Conservation (phyloP, 202 grass and related monocot genomes). For the Musa balbisiana region DNA sequence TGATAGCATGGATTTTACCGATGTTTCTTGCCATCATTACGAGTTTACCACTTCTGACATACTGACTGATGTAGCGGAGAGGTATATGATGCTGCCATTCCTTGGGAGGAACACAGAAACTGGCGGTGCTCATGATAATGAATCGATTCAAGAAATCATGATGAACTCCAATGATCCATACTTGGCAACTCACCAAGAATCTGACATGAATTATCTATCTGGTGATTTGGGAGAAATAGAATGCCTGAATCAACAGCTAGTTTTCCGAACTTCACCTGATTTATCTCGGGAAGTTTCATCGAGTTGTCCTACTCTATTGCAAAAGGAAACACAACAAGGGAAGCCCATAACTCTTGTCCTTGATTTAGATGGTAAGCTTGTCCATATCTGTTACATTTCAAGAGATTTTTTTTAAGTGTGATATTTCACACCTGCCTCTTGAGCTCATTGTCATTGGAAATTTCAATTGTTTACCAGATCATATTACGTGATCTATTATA, state of each 20-base stretch:
- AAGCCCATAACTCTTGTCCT: slow-evolving; percentile 85
- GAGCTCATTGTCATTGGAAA: not conserved
- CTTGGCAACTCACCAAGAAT: slow-evolving; percentile 44
- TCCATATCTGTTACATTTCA: too few species aligned
- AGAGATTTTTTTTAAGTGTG: not conserved
- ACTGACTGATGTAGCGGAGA: slow-evolving; percentile 62
- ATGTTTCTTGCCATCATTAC: slow-evolving; percentile 39
- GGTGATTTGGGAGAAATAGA: slow-evolving; percentile 41
- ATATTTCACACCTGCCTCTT: not conserved
- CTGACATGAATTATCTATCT: slow-evolving; percentile 27
- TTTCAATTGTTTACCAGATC: not conserved
- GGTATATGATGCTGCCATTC: slow-evolving; percentile 33
- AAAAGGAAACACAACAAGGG: slow-evolving; percentile 27
- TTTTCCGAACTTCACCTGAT: slow-evolving; percentile 50
- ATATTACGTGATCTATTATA: not conserved
- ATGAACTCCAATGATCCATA: slow-evolving; percentile 54
- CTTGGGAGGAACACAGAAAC: slow-evolving; percentile 43
- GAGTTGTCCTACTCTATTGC: not conserved
- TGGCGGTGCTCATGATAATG: slow-evolving; percentile 20
- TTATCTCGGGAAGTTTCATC: slow-evolving; percentile 58
- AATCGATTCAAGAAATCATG: slow-evolving; percentile 24
- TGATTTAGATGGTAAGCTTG: slow-evolving; percentile 86
- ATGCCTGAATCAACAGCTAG: slow-evolving; percentile 51
- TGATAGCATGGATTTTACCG: slow-evolving; percentile 71
- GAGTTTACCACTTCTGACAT: slow-evolving; percentile 46